phyloP scores from a whole-genome alignment of 352 stramenopile genomes.

The Globisporangium canariense region DNA sequence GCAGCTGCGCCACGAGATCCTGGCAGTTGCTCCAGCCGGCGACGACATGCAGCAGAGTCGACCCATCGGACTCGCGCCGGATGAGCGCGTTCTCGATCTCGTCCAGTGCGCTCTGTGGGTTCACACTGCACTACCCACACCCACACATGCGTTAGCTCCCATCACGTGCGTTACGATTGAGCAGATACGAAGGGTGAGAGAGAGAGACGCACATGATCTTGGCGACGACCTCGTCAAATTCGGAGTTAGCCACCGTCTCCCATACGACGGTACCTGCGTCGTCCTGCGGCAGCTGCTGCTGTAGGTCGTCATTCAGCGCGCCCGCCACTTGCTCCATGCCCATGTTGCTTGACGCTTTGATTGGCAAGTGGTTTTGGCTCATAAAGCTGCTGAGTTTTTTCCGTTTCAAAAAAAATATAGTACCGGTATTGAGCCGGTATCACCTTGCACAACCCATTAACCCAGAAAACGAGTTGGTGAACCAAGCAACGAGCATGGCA shows the following conservation, averaged over 20 bases:
- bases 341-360: neutral
- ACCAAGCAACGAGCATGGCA: too few relatives aligned
- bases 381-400: too few relatives aligned
- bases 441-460: too few relatives aligned
- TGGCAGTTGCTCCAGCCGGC: conserved; percentile 49
- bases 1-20: conserved; percentile 43
- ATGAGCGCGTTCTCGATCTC: conserved; percentile 25
- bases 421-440: neutral
- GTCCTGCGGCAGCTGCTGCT: neutral
- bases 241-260: conserved; percentile 12
- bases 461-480: too few relatives aligned
- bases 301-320: neutral
- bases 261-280: conserved; percentile 1
- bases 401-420: neutral
- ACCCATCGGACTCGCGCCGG: conserved; percentile 38
- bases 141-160: neutral
- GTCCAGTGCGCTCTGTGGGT: conserved; percentile 31
- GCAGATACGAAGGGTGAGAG: neutral
- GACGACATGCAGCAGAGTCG: conserved; percentile 56
- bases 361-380: too few relatives aligned
- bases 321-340: neutral
- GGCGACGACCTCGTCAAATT: conserved; percentile 20
- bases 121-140: conserved; percentile 25
- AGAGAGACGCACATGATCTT: conserved; percentile 20
- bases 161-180: neutral